phyloP scores from a whole-genome alignment of 2,329 filamentous ascomycete genomes.

The Berkeleyomyces rouxiae region DNA sequence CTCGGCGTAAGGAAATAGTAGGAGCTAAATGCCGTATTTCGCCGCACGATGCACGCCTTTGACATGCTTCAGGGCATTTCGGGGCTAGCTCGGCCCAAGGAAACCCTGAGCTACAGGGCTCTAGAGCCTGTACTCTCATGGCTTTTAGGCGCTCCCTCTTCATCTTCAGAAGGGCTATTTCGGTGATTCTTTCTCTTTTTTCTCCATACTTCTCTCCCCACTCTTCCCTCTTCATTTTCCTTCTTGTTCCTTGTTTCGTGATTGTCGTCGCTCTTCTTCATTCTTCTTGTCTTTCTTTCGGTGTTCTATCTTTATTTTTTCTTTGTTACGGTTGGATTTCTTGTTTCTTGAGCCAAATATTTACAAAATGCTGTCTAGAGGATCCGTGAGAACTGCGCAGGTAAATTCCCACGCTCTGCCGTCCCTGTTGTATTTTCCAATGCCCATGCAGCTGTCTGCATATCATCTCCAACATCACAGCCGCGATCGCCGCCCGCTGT shows the following conservation, averaged over 20 bases:
- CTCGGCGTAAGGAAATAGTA: conserved; percentile 13
- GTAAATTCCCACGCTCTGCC: conserved; percentile 25
- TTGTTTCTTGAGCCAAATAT: conserved; percentile 6
- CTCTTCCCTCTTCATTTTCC: conserved; percentile 3
- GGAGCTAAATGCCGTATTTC: conserved; percentile 7
- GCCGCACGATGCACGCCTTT: background rate
- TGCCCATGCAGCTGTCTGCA: background rate
- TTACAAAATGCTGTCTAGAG: conserved; percentile 40
- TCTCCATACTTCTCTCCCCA: background rate
- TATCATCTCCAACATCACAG: background rate
- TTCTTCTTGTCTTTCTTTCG: conserved; percentile 10
- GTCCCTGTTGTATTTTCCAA: background rate
- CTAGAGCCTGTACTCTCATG: background rate
- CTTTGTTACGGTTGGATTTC: background rate
- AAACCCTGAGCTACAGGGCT: background rate
- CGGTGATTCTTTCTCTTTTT: conserved; percentile 4
- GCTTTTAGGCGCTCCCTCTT: background rate
- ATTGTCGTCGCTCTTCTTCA: conserved; percentile 11
- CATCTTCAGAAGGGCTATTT: background rate
- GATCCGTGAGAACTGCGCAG: conserved; percentile 39
- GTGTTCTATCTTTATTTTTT: background rate
- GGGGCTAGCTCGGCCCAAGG: background rate
- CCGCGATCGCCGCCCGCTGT: background rate
- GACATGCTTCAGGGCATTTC: background rate
- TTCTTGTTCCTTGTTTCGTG: background rate